Base-by-base conservation (phyloP, 345 rosid genomes). In the Populus ilicifolia region DNA sequence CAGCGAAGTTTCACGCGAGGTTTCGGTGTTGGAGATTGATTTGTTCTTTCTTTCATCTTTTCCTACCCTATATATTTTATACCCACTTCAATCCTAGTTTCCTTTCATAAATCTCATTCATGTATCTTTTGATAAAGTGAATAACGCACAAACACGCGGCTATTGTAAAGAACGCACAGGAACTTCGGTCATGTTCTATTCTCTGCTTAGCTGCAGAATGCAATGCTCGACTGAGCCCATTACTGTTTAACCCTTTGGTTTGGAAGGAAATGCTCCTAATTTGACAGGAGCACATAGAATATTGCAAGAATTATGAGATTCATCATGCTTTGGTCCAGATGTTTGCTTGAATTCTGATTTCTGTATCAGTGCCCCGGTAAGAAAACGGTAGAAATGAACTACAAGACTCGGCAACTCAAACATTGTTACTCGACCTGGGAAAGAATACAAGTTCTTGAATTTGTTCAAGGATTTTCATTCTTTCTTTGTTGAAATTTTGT, bases 81-180 rank as follows among this genome's bases (percentile, higher is more conserved):
- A 35, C 33, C 46, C 21, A 36, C 21, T 13, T 41, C 5, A n/a
- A 3, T 48, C 7, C 21, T 48, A 6, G 14, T 21, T 21, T 2
- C 30, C 23, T 48, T 25, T 25, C 48, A 46, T 46, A 25, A 43
- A 70, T 70, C 14, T 70, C 20, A 13, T 59, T 54, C 20, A 59
- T 59, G 46, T 9, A 70, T 25, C 61, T 27, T 25, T 10, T n/a
- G 62, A 43, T 70, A 27, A 20, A 29, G 43, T 16, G 38, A 30
- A 39, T 18, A 8, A 25, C 14, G 13, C 63, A 2, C 63, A 3
- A n/a, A 56, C 27, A 23, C 63, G 23, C 63, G 63, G 63, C 27
- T 56, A 56, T 56, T n/a, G 43, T 43, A 63, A 74, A 74, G 77
- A 72, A 25, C 17, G 46, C 23, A 73, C 20, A 61, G 67, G 50